Percentiles rank a stretch among this genome's conserved stretches.
Conservation (phyloP, 2,329 filamentous ascomycete genomes). For the Leptographium procerum region DNA sequence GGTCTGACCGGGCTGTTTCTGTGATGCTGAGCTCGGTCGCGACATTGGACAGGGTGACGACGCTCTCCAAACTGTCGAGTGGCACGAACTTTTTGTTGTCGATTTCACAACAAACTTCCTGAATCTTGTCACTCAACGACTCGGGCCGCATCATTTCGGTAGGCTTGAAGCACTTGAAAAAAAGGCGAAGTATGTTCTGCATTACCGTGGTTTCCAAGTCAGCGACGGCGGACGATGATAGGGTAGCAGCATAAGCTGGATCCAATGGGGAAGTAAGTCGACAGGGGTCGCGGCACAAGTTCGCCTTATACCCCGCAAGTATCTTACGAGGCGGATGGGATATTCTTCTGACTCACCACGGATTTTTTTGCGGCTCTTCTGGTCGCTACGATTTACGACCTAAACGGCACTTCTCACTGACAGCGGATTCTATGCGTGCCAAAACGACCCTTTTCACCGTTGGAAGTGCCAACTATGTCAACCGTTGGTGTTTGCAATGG, state of each 20-base stretch:
- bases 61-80: neutral
- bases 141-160: neutral
- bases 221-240: neutral
- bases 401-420: no score
- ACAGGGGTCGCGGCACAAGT: neutral
- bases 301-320: neutral
- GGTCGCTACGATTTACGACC: no score
- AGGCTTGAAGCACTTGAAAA: neutral
- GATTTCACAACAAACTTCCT: neutral
- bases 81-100: neutral
- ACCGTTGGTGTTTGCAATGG: no score
- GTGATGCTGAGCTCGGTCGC: neutral
- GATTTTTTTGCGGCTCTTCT: no score
- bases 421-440: no score
- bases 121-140: neutral
- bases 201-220: neutral
- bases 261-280: neutral
- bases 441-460: no score
- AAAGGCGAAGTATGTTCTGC: neutral
- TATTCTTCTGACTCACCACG: no score
- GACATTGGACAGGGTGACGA: neutral
- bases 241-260: neutral
- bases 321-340: no score
- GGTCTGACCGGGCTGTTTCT: neutral
- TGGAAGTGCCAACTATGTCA: no score